These are phyloP conservation scores for Fraxinus paxiana DNA, from an alignment of 305 asterid genomes.

Conservation along the genomic window DNA sequence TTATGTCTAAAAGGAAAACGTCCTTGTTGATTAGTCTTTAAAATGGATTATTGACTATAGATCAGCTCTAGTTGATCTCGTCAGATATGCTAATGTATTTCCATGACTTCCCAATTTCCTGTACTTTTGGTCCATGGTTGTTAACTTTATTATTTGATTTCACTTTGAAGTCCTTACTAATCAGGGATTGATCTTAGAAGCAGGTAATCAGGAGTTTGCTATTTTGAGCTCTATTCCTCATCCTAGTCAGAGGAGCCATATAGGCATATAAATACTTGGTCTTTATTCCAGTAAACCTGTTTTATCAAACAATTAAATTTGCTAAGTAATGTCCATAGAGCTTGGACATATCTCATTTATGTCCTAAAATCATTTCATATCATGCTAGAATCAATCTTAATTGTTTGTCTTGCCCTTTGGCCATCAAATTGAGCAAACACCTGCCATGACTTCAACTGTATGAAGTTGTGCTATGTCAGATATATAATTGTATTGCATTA, in stretches of 20 bases:
- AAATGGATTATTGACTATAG: background rate
- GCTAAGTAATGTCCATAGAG: background rate
- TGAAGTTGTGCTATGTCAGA: background rate
- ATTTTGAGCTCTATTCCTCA: background rate
- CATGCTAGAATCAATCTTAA: background rate
- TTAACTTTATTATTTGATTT: background rate
- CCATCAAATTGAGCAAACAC: background rate
- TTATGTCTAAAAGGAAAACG: background rate
- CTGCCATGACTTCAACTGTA: background rate
- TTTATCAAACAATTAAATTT: background rate
- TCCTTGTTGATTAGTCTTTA: background rate
- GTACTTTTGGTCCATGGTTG: background rate
- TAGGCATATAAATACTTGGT: background rate
- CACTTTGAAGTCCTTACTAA: background rate
- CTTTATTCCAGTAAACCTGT: background rate
- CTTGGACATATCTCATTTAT: background rate
- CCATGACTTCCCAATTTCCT: background rate
- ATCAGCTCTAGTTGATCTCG: background rate
- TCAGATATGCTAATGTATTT: background rate
- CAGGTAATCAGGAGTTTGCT: background rate
- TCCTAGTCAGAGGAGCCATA: background rate
- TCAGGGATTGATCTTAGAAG: background rate
- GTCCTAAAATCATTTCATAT: background rate
- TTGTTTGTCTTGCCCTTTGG: background rate
- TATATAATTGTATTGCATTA: background rate